phyloP scores from a whole-genome alignment of 257 asterid species.

The Eucommia ulmoides region DNA sequence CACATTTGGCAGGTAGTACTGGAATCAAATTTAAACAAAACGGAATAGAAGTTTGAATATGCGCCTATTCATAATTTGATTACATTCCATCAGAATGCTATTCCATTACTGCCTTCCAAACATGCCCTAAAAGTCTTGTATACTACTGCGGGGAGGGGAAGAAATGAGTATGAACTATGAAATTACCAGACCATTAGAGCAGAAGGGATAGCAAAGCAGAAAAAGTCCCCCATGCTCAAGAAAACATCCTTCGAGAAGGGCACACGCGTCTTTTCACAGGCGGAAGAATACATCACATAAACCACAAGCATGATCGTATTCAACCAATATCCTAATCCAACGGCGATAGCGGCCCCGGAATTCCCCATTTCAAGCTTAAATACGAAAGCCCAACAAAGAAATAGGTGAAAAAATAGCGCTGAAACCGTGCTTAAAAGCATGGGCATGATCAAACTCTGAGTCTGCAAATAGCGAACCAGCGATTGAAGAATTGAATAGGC shows the following conservation, averaged over 20 bases:
- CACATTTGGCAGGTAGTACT: too few relatives aligned
- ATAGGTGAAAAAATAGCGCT: neutral
- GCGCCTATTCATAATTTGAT: too few relatives aligned
- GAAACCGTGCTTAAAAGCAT: neutral
- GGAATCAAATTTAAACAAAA: too few relatives aligned
- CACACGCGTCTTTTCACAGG: neutral
- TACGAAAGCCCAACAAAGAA: neutral
- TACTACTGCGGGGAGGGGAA: too few relatives aligned
- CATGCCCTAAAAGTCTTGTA: too few relatives aligned
- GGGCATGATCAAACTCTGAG: neutral
- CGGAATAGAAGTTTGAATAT: neutral
- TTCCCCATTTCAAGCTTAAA: too few relatives aligned
- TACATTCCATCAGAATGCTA: too few relatives aligned
- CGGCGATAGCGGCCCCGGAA: neutral
- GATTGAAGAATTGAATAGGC: neutral
- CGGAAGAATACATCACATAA: neutral
- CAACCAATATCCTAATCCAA: neutral
- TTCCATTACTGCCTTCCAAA: too few relatives aligned
- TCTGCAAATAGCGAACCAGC: neutral
- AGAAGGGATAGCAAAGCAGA: neutral
- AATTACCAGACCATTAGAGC: neutral
- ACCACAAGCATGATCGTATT: neutral
- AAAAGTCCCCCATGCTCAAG: neutral
- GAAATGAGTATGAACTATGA: neutral
- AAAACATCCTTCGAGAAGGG: neutral